Evolutionary conservation across 495 filamentous ascomycete species (phyloP), one percentile per base, ranked within the genome.

Genomic region (Hypoxylon lenormandii): DNA sequence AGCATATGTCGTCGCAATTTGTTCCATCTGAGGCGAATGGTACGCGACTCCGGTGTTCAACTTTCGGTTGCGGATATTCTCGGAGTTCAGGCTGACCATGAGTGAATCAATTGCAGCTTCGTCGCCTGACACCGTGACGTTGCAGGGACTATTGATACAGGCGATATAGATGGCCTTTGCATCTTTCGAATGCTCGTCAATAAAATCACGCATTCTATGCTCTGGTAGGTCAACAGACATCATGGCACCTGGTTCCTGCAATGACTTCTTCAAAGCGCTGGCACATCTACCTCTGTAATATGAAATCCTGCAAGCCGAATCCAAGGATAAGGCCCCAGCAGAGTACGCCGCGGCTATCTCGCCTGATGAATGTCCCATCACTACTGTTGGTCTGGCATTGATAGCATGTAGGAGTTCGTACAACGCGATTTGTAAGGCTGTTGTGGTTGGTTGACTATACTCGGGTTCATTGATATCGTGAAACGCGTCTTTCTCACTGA

Each of bases 311-410:
- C 82, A 81, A 5, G 79, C 80, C 0, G 79, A 75, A n/a, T 74
- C 50, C 13, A 77, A 74, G 1, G 73, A 65, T 0, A 84, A 38
- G 16, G 69, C 66, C 3, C 81, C 80, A 7, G 52, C 54, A 16
- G 77, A 50, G 61, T 80, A 64, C 18, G 77, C 77, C 0, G 77
- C 75, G 0, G 67, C 77, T 63, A 88, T 88, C 63, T 89, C 86
- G 1, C 86, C 86, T 62, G 80, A 84, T 1, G 86, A 88, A 63
- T 89, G 86, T 3, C 87, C 85, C 1, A 86, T 74, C 0, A 85
- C 83, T n/a, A 76, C 76, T 8, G 54, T 37, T 2, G 83, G 81
- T 0, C 45, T 40, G 11, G 88, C 73, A 16, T 75, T 75, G 78
- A 82, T 86, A 15, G 64, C 74, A 6, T 47, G 40, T 0, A 88